Percentiles rank a stretch among this genome's conserved stretches.
phyloP scores from a whole-genome alignment of 108 stramenopile genomes.

The Pelagomonas calceolata region DNA sequence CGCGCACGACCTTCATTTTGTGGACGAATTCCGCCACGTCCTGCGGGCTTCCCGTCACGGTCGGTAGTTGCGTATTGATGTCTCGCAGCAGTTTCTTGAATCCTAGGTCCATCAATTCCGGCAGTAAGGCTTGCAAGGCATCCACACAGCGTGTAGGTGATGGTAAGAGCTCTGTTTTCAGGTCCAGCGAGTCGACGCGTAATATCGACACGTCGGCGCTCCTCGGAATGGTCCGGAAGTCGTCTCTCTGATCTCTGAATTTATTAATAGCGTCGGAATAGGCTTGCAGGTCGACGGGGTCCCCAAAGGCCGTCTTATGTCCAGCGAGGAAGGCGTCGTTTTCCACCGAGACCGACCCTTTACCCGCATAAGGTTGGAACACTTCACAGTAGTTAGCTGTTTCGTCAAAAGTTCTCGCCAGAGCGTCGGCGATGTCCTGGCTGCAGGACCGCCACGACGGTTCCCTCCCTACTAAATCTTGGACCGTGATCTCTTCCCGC shows the following conservation, averaged over 20 bases:
- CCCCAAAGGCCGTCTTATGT: background rate
- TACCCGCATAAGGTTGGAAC: constrained; percentile 39
- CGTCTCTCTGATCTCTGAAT: constrained; percentile 28
- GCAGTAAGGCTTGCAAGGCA: constrained; percentile 33
- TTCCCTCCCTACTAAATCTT: constrained; percentile 4
- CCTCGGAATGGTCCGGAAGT: constrained; percentile 34
- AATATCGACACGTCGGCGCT: constrained; percentile 42
- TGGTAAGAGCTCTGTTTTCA: constrained; percentile 40
- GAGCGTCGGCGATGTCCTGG: background rate
- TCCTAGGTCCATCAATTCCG: constrained; percentile 32
- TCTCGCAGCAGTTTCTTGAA: constrained; percentile 29
- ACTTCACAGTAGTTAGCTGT: constrained; percentile 24
- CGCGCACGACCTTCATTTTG: constrained; percentile 35
- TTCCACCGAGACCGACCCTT: constrained; percentile 9
- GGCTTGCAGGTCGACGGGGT: constrained; percentile 19
- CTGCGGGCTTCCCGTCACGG: constrained; percentile 22
- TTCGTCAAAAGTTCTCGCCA: constrained; percentile 13
- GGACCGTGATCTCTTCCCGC: constrained; percentile 6
- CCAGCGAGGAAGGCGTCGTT: constrained; percentile 15
- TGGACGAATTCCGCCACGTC: constrained; percentile 39
- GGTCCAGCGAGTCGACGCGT: constrained; percentile 31
- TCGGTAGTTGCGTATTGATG: constrained; percentile 22
- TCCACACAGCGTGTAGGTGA: constrained; percentile 35
- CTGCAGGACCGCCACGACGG: background rate
- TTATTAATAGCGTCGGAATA: constrained; percentile 27